Evolutionary conservation across 768 basidiomycete genomes (phyloP).

Genomic region (Mycena filopes): DNA sequence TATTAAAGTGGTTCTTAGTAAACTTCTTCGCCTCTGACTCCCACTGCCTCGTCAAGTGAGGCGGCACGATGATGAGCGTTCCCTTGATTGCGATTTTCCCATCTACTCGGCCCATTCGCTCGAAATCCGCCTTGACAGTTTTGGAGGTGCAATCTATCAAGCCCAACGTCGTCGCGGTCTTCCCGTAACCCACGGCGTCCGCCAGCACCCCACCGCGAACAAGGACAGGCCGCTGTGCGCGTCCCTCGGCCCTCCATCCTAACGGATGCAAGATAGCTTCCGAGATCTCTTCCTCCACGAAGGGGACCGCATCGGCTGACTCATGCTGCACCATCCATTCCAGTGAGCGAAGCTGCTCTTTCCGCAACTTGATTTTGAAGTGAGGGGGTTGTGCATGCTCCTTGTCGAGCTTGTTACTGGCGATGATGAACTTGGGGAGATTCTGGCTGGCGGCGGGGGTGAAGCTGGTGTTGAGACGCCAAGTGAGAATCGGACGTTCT

Average conservation of each 20-base stretch:
- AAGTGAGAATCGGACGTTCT: conserved; percentile 66
- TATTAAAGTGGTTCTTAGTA: conserved; percentile 67
- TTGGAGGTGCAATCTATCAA: conserved; percentile 80
- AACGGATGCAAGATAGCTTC: conserved; percentile 88
- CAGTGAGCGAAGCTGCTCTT: conserved; percentile 89
- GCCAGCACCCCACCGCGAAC: conserved; percentile 93
- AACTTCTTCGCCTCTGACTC: conserved; percentile 88
- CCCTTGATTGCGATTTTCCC: conserved; percentile 85
- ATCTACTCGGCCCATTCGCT: conserved; percentile 54
- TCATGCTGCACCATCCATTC: conserved; percentile 94
- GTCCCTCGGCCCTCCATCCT: conserved; percentile 95
- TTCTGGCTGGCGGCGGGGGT: conserved; percentile 67
- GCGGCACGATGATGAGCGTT: conserved; percentile 87
- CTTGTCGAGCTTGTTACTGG: conserved; percentile 80
- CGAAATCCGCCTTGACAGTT: conserved; percentile 67
- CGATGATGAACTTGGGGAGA: conserved; percentile 73
- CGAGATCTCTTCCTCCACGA: conserved; percentile 93
- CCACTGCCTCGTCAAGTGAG: conserved; percentile 93
- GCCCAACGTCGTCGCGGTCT: conserved; percentile 94
- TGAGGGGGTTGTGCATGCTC: conserved; percentile 81
- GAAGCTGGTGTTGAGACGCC: conserved; percentile 87
- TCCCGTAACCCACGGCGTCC: conserved; percentile 97
- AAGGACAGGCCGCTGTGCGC: conserved; percentile 78
- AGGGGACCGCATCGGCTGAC: conserved; percentile 67
- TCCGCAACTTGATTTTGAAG: conserved; percentile 79